Percentiles rank a stretch among this genome's conserved stretches.
Conservation (phyloP, 306 rosid genomes). For the Pyrus communis region DNA sequence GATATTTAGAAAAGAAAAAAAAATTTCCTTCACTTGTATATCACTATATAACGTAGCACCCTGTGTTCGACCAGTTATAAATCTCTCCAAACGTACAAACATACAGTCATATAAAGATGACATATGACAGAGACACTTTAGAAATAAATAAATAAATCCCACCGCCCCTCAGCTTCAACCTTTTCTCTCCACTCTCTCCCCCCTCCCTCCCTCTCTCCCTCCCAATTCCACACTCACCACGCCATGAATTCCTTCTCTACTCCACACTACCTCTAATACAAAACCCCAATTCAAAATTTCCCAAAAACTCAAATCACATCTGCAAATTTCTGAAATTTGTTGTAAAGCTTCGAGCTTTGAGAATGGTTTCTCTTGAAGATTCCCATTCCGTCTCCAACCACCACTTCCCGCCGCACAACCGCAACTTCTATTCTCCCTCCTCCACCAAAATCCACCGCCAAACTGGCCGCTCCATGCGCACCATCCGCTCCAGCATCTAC, state of each 20-base stretch:
- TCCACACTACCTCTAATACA: background rate
- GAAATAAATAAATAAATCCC: background rate
- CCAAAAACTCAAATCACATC: background rate
- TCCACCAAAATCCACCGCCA: constrained; percentile 49
- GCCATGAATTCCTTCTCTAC: background rate
- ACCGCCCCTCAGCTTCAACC: background rate
- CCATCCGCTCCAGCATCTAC: constrained; percentile 67
- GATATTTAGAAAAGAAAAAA: background rate
- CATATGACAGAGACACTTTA: background rate
- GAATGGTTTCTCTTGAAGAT: constrained; percentile 81
- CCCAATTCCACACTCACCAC: background rate
- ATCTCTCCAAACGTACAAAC: no score
- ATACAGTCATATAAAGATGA: background rate
- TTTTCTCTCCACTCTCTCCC: background rate
- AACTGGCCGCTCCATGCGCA: constrained; percentile 87
- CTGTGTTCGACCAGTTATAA: no score
- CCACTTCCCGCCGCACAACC: constrained; percentile 40
- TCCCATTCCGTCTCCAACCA: constrained; percentile 56
- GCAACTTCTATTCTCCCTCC: constrained; percentile 34
- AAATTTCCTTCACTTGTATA: background rate
- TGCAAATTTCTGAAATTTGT: background rate
- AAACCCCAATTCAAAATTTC: background rate
- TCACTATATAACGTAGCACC: no score
- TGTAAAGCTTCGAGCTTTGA: background rate
- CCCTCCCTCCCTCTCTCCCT: background rate